Conservation (phyloP, 1,139 yeast species). For the Lodderomyces parapsilosis region DNA sequence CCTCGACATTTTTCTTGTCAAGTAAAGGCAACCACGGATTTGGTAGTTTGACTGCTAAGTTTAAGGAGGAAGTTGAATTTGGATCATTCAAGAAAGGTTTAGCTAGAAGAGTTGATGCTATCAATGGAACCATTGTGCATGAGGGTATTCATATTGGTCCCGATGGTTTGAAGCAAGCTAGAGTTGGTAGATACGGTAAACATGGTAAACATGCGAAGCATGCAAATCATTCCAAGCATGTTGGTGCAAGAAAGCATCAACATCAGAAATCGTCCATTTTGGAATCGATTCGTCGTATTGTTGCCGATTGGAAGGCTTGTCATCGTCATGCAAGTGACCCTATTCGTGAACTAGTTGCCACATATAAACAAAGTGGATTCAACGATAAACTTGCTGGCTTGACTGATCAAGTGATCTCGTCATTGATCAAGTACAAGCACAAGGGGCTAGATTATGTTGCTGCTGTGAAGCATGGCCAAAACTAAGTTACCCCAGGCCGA, state of each 20-base stretch:
- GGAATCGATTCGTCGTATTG: neutral
- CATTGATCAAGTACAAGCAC: neutral
- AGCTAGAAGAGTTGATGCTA: constrained; percentile 41
- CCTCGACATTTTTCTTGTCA: constrained; percentile 44
- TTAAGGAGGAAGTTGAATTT: constrained; percentile 26
- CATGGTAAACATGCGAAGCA: neutral
- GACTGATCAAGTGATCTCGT: neutral
- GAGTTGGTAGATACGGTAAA: constrained; percentile 2
- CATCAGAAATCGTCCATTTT: constrained; percentile 1
- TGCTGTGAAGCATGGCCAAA: neutral
- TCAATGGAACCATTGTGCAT: constrained; percentile 31
- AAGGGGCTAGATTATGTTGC: neutral
- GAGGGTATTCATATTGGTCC: constrained; percentile 3
- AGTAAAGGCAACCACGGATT: constrained; percentile 52
- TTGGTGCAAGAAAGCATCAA: neutral
- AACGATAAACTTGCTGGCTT: neutral
- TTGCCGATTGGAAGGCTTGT: neutral
- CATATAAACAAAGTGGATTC: constrained; percentile 1
- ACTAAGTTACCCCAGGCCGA: neutral
- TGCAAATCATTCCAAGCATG: neutral
- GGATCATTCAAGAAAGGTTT: constrained; percentile 24
- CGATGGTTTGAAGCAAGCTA: neutral
- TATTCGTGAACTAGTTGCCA: neutral
- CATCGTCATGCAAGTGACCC: neutral
- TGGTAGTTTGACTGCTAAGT: constrained; percentile 42